Evolutionary conservation across 2,329 filamentous ascomycete species (phyloP).

Genomic region (Trichophyton verrucosum): DNA sequence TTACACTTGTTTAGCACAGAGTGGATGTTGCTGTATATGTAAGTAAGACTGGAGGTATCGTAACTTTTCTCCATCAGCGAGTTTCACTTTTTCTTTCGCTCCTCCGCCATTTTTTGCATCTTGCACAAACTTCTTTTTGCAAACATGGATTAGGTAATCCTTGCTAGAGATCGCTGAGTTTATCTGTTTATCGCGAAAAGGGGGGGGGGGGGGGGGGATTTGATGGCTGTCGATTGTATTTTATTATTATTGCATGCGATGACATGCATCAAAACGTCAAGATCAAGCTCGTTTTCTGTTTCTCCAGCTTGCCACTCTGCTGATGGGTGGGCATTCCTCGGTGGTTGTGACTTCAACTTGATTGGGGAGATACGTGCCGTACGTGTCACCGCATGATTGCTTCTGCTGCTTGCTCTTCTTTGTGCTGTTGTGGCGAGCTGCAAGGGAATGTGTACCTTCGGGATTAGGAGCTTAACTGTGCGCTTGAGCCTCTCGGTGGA

Average conservation of each 20-base stretch:
- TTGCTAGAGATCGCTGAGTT: not conserved
- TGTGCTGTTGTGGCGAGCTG: not conserved
- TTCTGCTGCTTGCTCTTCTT: not conserved
- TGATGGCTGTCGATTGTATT: not conserved
- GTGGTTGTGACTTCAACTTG: not conserved
- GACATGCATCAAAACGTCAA: not conserved
- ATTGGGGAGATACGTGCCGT: not conserved
- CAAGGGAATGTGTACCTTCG: not conserved
- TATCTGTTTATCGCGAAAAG: not conserved
- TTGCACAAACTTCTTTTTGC: not conserved
- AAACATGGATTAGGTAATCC: not conserved
- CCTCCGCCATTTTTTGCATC: not conserved
- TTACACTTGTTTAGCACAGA: no score
- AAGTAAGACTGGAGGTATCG: not conserved
- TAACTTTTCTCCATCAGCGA: not conserved
- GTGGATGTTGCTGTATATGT: not conserved
- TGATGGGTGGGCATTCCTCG: not conserved
- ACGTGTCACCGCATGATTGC: conserved; percentile 2
- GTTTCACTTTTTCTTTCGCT: no score
- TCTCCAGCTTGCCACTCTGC: not conserved
- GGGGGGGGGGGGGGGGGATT: no score
- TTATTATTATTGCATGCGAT: not conserved
- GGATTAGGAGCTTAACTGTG: not conserved
- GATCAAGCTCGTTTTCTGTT: not conserved
- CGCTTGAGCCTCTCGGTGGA: not conserved